Evolutionary conservation across 192 early-diverging fungal genomes (phyloP).

Genomic region (Lobosporangium transversale): DNA sequence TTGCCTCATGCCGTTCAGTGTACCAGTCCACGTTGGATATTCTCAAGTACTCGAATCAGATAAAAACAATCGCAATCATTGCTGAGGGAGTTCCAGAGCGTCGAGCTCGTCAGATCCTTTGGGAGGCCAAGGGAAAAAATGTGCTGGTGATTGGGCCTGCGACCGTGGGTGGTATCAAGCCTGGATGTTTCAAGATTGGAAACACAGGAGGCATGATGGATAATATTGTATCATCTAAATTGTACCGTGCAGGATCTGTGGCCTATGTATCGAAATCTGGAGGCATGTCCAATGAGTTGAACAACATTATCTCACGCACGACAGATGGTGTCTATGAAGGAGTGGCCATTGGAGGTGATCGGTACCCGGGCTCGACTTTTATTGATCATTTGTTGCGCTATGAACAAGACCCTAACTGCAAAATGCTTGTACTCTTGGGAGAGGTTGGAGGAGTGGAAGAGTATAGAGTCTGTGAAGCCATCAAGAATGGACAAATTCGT

Average conservation of each 20-base stretch:
- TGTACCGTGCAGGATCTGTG: slow-evolving; percentile 96
- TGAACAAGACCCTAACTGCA: slow-evolving; percentile 90
- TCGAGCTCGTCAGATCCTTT: slow-evolving; percentile 91
- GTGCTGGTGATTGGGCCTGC: slow-evolving; percentile 97
- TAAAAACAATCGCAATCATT: slow-evolving; percentile 96
- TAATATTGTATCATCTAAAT: slow-evolving; percentile 97
- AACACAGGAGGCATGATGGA: slow-evolving; percentile 99
- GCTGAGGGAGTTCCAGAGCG: slow-evolving; percentile 99
- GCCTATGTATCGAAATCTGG: slow-evolving; percentile 99
- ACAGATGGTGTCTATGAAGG: slow-evolving; percentile 99
- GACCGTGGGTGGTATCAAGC: slow-evolving; percentile 99
- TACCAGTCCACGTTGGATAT: slow-evolving; percentile 93
- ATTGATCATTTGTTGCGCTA: slow-evolving; percentile 97
- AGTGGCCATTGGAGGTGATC: slow-evolving; percentile 98
- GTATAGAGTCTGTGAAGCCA: slow-evolving; percentile 93
- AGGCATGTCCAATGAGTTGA: slow-evolving; percentile 99
- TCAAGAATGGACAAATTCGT: slow-evolving; percentile 87
- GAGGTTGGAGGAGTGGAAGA: slow-evolving; percentile 99
- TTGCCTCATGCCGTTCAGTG: slow-evolving; percentile 97
- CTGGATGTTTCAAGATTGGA: slow-evolving; percentile 99
- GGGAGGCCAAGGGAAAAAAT: slow-evolving; percentile 77
- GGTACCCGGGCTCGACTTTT: slow-evolving; percentile 98
- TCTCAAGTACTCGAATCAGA: slow-evolving; percentile 77
- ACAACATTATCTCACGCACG: slow-evolving; percentile 98
- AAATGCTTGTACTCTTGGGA: slow-evolving; percentile 95